A percentile compares a stretch with the other conserved stretches of the same genome.
Conservation (phyloP, 495 filamentous ascomycete genomes). For the Platismatia glauca region DNA sequence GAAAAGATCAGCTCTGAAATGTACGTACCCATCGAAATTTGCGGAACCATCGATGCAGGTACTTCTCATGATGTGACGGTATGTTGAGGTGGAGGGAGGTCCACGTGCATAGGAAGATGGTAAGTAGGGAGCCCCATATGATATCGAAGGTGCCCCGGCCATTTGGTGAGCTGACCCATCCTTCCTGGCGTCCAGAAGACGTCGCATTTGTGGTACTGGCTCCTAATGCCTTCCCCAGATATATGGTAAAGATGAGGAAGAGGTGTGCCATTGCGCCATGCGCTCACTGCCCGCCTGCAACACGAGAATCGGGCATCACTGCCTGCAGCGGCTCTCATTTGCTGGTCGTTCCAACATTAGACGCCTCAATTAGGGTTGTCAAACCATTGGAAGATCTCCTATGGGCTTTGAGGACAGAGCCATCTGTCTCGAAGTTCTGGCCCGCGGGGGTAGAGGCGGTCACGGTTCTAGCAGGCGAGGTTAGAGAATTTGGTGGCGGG, state of each 20-base stretch:
- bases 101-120: conserved; percentile 30
- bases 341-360: background rate
- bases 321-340: background rate
- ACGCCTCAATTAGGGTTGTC: background rate
- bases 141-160: conserved; percentile 27
- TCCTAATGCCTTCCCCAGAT: conserved; percentile 12
- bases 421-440: background rate
- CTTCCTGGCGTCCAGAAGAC: conserved; percentile 15
- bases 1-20: no score
- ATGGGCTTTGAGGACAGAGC: background rate
- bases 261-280: conserved; percentile 12
- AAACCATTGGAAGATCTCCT: background rate
- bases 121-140: conserved; percentile 27
- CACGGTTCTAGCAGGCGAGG: background rate
- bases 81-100: conserved; percentile 27
- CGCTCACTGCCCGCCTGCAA: conserved; percentile 8
- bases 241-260: background rate
- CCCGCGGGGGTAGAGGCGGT: background rate
- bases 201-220: conserved; percentile 17
- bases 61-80: conserved; percentile 22
- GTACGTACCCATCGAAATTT: conserved; percentile 27
- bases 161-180: conserved; percentile 27
- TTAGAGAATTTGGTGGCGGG: conserved; percentile 3
- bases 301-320: conserved; percentile 3
- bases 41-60: conserved; percentile 21